phyloP scores from a whole-genome alignment of 129 eudicot genomes.

The Escallonia herrerae region DNA sequence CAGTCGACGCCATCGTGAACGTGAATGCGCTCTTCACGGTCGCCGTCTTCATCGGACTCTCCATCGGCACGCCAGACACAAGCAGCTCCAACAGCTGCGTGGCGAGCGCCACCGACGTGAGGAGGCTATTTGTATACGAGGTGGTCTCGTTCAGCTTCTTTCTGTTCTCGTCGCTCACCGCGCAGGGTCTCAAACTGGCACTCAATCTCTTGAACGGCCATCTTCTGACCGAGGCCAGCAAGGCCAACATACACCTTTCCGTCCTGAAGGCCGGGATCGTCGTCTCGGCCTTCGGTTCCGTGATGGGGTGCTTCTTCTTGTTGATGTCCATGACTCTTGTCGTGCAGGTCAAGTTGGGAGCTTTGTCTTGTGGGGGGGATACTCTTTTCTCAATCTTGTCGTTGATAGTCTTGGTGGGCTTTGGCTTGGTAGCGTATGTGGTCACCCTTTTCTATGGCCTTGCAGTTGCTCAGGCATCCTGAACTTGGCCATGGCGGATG shows the following conservation, averaged over 20 bases:
- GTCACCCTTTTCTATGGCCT: background rate
- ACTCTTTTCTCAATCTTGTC: background rate
- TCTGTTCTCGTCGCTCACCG: background rate
- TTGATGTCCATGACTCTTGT: background rate
- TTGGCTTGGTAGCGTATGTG: background rate
- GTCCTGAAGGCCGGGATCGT: background rate
- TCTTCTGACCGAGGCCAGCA: background rate
- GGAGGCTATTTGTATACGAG: background rate
- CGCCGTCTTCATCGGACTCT: background rate
- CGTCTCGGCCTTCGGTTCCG: background rate
- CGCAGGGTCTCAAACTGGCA: background rate
- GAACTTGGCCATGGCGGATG: too few relatives aligned
- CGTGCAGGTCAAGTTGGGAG: background rate
- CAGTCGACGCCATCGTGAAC: background rate
- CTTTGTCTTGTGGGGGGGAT: background rate
- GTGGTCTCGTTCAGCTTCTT: slow-evolving; percentile 1
- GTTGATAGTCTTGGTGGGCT: background rate
- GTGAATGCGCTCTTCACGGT: background rate
- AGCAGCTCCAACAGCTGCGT: background rate
- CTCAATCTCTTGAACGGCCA: background rate
- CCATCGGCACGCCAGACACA: background rate
- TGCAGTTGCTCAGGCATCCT: too few relatives aligned
- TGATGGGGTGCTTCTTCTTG: slow-evolving; percentile 1
- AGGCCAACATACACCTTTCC: background rate
- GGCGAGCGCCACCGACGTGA: background rate